Base-by-base conservation (phyloP, 140 eudicot species). In the Ambrosia hybrid region DNA sequence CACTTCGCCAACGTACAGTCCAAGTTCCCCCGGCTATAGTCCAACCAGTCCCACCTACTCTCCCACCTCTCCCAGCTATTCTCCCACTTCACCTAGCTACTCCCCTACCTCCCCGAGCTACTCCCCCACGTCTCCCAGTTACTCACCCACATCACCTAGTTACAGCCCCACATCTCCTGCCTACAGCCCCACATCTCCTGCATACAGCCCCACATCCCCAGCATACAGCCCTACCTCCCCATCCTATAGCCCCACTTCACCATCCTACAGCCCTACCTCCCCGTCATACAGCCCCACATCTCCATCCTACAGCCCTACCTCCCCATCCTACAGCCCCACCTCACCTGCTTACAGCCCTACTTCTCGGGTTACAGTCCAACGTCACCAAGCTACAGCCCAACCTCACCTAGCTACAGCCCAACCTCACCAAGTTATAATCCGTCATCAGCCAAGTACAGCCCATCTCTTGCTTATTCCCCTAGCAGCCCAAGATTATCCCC, bases 241-340 rank as follows among this genome's bases (percentile, higher is more conserved):
- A 0, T 78, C 95, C 0, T 93, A 92, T 80, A 87, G 96, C 72
- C 96, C 96, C 0, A 89, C 95, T 0, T 92, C 98, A 0, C 98
- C 96, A 0, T 81, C 92, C 0, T 92, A 89, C 89, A 93, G 98
- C 53, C 98, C 98, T 0, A 87, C 91, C 0, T 93, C 98, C 0
- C 98, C 98, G 0, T 80, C 91, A 0, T 93, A 93, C 83, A 93
- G 96, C 79, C 98, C 98, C 0, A 93, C 94, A 5, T 93, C 98
- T 0, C 98, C 98, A 0, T 85, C 94, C 0, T 90, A 93, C 79
- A 93, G 96, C 72, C 98, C 98, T 0, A 87, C 98, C 1, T 93
- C 98, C 0, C 98, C 96, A 0, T 84, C 93, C 0, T 90, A 93
- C 77, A 93, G 98, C 49, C 98, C 98, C 0, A 93, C 97, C 0